phyloP scores from a whole-genome alignment of 2,329 filamentous ascomycete genomes.

The Apiospora phragmitis region DNA sequence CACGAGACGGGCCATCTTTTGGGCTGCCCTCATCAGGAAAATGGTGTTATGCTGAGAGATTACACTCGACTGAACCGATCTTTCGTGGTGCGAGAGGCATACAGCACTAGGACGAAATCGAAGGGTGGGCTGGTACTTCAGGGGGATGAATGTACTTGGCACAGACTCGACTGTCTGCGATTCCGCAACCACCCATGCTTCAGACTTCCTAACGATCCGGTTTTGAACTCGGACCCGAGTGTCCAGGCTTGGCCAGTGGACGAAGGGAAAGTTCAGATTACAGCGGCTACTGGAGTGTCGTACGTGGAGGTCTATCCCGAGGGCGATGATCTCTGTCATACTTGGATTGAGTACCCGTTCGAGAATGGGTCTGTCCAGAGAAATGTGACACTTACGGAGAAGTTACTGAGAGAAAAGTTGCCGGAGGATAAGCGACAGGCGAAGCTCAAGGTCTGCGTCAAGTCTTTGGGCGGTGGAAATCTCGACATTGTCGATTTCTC shows the following conservation, averaged over 20 bases:
- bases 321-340: conserved; percentile 76
- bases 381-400: conserved; percentile 74
- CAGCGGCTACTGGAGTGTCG: conserved; percentile 77
- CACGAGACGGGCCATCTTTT: conserved; percentile 90
- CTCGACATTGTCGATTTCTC: conserved; percentile 78
- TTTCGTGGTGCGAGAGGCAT: conserved; percentile 80
- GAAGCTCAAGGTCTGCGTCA: conserved; percentile 70
- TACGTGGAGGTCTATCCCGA: conserved; percentile 82
- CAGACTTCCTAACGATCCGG: conserved; percentile 73
- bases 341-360: conserved; percentile 78
- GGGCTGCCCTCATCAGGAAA: conserved; percentile 86
- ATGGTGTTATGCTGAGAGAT: conserved; percentile 88
- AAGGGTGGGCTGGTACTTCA: conserved; percentile 75
- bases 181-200: conserved; percentile 93
- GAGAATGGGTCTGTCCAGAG: conserved; percentile 64
- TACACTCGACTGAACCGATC: conserved; percentile 83
- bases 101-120: conserved; percentile 81
- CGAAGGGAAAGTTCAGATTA: conserved; percentile 71
- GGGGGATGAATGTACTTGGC: conserved; percentile 87
- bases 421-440: conserved; percentile 72
- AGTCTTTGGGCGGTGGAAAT: conserved; percentile 73
- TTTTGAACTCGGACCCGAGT: conserved; percentile 66
- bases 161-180: conserved; percentile 82
- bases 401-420: conserved; percentile 69
- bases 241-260: conserved; percentile 87